A percentile compares a stretch with the other conserved stretches of the same genome.
Conservation (phyloP, 148 eudicot species). For the Rhododendron henanense region DNA sequence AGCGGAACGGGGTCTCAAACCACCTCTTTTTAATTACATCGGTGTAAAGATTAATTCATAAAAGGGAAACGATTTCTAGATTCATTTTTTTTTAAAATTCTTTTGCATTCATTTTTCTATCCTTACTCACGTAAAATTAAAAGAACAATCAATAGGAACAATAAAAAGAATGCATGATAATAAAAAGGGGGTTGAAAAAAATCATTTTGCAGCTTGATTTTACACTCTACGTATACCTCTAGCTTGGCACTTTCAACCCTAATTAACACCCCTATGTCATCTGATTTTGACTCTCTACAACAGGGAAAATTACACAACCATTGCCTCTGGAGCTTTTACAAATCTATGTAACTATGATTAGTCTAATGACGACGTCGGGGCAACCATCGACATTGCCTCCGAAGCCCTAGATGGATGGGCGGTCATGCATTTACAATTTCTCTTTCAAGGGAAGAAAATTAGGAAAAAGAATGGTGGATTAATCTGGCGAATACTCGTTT, state of each 20-base stretch:
- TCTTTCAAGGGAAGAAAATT: not conserved
- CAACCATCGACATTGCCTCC: not conserved
- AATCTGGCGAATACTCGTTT: not conserved
- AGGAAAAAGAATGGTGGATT: not conserved
- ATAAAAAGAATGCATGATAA: not conserved
- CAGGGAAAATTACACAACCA: not conserved
- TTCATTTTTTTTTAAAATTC: too few relatives aligned
- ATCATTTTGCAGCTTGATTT: not conserved
- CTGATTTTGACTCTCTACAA: not conserved
- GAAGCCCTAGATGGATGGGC: not conserved
- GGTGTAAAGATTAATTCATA: not conserved
- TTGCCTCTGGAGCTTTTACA: not conserved
- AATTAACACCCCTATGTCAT: not conserved
- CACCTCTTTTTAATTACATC: too few relatives aligned
- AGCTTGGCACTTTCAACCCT: not conserved
- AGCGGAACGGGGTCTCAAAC: too few relatives aligned
- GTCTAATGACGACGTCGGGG: not conserved
- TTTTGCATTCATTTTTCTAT: not conserved
- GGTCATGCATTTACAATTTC: conserved; percentile 3
- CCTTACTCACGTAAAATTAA: not conserved
- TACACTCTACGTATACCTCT: not conserved
- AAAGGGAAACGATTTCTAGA: not conserved
- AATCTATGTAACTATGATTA: not conserved
- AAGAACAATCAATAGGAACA: not conserved
- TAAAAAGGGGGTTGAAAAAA: not conserved